Conservation (phyloP, 1,284 basidiomycete genomes). For the Apiotrichum sp. region DNA sequence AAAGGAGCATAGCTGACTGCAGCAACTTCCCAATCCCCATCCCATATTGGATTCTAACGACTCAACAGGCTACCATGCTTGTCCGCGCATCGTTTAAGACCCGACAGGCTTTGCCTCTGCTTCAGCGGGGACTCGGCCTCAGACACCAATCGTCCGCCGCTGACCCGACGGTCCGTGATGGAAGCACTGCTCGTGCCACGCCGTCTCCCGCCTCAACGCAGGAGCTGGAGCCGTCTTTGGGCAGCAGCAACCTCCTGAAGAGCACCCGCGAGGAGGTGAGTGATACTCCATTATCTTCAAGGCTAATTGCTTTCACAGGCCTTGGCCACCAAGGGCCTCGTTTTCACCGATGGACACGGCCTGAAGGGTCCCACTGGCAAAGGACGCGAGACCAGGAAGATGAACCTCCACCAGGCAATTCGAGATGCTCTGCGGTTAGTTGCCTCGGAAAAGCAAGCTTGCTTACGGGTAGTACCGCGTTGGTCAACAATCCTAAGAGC, state of each 20-base stretch:
- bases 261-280: constrained; percentile 24
- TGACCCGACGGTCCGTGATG: constrained; percentile 13
- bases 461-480: constrained; percentile 70
- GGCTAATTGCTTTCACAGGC: constrained; percentile 44
- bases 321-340: constrained; percentile 63
- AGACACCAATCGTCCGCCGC: constrained; percentile 9
- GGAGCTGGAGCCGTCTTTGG: constrained; percentile 31
- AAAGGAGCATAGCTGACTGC: background rate
- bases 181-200: constrained; percentile 2
- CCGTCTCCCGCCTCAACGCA: constrained; percentile 1
- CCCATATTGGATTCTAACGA: too few relatives aligned
- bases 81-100: background rate
- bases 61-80: background rate
- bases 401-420: constrained; percentile 87
- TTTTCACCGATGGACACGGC: constrained; percentile 61
- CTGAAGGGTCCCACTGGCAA: constrained; percentile 53
- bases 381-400: constrained; percentile 76
- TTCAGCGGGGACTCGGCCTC: background rate
- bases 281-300: background rate
- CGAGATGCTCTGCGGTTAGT: constrained; percentile 73
- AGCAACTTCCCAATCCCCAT: background rate
- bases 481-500: constrained; percentile 77
- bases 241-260: constrained; percentile 29
- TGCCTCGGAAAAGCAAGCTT: too few relatives aligned
- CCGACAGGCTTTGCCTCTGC: background rate